Conservation (phyloP, 805 yeast species). For the Lipomyces starkeyi region DNA sequence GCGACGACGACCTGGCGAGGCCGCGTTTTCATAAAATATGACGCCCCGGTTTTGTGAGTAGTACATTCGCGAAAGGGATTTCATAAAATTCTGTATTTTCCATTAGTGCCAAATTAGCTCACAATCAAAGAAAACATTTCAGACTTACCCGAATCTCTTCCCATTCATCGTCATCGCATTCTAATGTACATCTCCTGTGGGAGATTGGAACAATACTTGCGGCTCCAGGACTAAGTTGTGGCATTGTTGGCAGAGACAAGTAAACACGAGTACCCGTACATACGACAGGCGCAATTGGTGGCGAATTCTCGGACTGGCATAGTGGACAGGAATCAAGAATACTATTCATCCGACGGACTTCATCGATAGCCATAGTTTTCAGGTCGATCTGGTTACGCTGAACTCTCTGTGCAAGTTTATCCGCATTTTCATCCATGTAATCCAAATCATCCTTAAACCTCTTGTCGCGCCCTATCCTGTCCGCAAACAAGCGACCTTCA, state of each 20-base stretch:
- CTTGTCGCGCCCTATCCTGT: constrained; percentile 49
- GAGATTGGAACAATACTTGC: constrained; percentile 52
- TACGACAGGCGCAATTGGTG: constrained; percentile 45
- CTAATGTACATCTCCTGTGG: constrained; percentile 51
- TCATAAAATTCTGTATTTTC: constrained; percentile 48
- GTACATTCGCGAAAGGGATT: constrained; percentile 51
- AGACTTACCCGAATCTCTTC: constrained; percentile 48
- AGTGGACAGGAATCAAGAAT: constrained; percentile 49
- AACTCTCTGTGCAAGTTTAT: constrained; percentile 47
- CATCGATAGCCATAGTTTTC: constrained; percentile 42
- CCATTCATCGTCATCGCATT: constrained; percentile 53
- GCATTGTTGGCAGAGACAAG: constrained; percentile 51
- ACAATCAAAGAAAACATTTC: neutral
- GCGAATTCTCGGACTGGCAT: constrained; percentile 45
- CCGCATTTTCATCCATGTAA: constrained; percentile 53
- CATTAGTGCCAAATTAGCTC: neutral
- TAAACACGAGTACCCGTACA: constrained; percentile 50
- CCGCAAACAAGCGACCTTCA: constrained; percentile 45
- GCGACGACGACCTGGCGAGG: constrained; percentile 38
- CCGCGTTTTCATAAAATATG: constrained; percentile 55
- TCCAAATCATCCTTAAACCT: constrained; percentile 52
- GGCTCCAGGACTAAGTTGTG: constrained; percentile 48
- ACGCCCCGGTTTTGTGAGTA: constrained; percentile 48
- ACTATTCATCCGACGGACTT: constrained; percentile 43
- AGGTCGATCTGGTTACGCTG: constrained; percentile 45